Conservation (phyloP, 2,329 filamentous ascomycete species). For the Aspergillus hortae region DNA sequence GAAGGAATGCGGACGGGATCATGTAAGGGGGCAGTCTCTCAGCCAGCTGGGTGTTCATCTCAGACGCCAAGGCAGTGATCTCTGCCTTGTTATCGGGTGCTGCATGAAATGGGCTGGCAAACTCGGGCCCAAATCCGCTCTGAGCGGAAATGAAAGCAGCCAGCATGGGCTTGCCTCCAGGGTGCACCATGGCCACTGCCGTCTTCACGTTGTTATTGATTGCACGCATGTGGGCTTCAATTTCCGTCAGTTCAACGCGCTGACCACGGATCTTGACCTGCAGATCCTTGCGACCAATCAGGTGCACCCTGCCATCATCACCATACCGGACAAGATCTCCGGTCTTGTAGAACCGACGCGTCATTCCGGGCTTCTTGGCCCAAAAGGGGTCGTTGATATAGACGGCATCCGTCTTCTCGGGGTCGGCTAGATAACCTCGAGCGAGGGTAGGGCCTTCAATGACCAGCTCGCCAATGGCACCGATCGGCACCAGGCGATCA, state of each 20-base stretch:
- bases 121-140: conserved; percentile 11
- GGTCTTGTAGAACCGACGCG: conserved; percentile 26
- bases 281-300: conserved; percentile 55
- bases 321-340: conserved; percentile 26
- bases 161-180: conserved; percentile 11
- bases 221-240: conserved; percentile 33
- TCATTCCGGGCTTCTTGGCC: conserved; percentile 11
- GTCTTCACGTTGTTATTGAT: conserved; percentile 38
- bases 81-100: conserved; percentile 2
- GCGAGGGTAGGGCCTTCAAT: conserved; percentile 43
- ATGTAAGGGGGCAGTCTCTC: conserved; percentile 26
- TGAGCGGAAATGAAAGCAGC: conserved; percentile 12
- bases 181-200: conserved; percentile 37
- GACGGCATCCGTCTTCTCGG: conserved; percentile 18
- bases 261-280: conserved; percentile 62
- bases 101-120: conserved; percentile 5
- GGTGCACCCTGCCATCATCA: conserved; percentile 20
- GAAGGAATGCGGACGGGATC: conserved; percentile 37
- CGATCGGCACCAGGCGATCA: conserved; percentile 33
- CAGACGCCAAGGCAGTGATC: conserved; percentile 7
- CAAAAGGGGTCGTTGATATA: conserved; percentile 26
- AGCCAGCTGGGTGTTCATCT: conserved; percentile 10
- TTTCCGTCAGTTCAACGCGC: conserved; percentile 53
- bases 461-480: conserved; percentile 24
- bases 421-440: conserved; percentile 37